Percentiles rank a stretch among this genome's conserved stretches.
phyloP scores from a whole-genome alignment of 2,329 filamentous ascomycete genomes.

The Penicillium olsonii region DNA sequence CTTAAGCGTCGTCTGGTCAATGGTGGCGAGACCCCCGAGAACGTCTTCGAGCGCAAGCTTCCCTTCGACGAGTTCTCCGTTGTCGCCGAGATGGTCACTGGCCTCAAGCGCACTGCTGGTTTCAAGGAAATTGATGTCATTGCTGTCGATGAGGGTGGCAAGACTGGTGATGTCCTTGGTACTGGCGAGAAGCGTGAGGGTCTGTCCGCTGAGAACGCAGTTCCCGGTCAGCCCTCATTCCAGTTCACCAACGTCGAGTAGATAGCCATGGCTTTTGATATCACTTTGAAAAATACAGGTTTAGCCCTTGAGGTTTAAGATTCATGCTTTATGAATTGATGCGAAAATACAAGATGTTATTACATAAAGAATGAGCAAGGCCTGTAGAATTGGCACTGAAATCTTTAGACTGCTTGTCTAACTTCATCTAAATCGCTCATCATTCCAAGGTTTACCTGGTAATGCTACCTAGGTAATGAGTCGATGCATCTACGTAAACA shows the following conservation, averaged over 20 bases:
- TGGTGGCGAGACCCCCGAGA: slow-evolving; percentile 64
- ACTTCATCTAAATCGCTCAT: too few species aligned
- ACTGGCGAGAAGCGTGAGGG: slow-evolving; percentile 58
- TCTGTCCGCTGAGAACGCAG: slow-evolving; percentile 70
- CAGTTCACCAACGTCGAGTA: slow-evolving; percentile 75
- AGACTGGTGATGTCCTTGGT: slow-evolving; percentile 47
- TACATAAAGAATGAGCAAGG: too few species aligned
- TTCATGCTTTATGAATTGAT: slow-evolving; percentile 27
- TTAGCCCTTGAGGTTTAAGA: slow-evolving; percentile 11
- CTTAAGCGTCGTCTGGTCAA: slow-evolving; percentile 78
- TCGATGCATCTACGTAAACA: too few species aligned
- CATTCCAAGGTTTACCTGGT: too few species aligned
- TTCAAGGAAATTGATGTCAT: slow-evolving; percentile 73
- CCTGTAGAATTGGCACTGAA: too few species aligned
- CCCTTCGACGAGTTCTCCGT: slow-evolving; percentile 81
- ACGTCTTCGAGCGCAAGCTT: slow-evolving; percentile 80
- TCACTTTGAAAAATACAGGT: slow-evolving; percentile 6
- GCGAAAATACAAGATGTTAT: slow-evolving; percentile 19
- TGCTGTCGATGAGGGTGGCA: slow-evolving; percentile 62
- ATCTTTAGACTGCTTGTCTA: too few species aligned
- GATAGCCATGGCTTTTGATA: neutral
- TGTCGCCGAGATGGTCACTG: slow-evolving; percentile 74
- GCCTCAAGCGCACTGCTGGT: slow-evolving; percentile 74
- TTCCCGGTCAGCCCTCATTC: slow-evolving; percentile 81
- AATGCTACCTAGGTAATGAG: too few species aligned